These are phyloP conservation scores for Crithidia fasciculata DNA, from an alignment of 208 protist genomes.

Conservation along the genomic window DNA sequence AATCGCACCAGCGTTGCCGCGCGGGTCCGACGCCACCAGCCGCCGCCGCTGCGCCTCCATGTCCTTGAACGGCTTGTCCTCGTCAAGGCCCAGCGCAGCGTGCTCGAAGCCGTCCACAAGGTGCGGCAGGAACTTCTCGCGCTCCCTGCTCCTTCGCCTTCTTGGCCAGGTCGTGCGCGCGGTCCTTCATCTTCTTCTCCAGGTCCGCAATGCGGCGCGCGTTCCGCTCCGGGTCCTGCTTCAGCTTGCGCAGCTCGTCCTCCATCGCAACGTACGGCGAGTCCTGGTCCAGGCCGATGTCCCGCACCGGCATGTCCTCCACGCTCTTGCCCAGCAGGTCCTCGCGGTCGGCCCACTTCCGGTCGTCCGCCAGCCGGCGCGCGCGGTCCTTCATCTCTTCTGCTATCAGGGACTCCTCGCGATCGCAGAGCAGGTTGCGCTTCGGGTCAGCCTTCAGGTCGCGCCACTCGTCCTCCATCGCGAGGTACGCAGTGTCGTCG, in stretches of 20 bases:
- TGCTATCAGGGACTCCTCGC: too few relatives aligned
- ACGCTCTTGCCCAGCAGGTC: not conserved
- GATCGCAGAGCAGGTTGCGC: constrained; percentile 35
- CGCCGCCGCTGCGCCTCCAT: constrained; percentile 66
- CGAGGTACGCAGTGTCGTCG: constrained; percentile 41
- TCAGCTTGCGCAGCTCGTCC: constrained; percentile 29
- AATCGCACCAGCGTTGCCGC: constrained; percentile 48
- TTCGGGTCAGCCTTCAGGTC: constrained; percentile 39
- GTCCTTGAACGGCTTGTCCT: constrained; percentile 61
- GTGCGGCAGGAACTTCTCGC: constrained; percentile 49
- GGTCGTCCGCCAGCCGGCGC: constrained; percentile 19
- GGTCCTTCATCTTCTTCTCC: constrained; percentile 58
- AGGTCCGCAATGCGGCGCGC: constrained; percentile 40
- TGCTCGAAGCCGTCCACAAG: not conserved
- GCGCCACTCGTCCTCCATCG: constrained; percentile 43
- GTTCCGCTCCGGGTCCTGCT: constrained; percentile 37
- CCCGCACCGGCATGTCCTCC: not conserved
- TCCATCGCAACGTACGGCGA: constrained; percentile 32
- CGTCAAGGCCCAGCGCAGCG: constrained; percentile 60
- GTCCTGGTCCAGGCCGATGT: constrained; percentile 48
- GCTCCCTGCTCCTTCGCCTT: constrained; percentile 62
- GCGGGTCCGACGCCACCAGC: constrained; percentile 52
- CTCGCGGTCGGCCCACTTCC: constrained; percentile 13
- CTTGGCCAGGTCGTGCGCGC: constrained; percentile 58
- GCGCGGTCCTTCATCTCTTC: constrained; percentile 48